Evolutionary conservation across 208 protist genomes (phyloP).

Genomic region (Crithidia sp.): DNA sequence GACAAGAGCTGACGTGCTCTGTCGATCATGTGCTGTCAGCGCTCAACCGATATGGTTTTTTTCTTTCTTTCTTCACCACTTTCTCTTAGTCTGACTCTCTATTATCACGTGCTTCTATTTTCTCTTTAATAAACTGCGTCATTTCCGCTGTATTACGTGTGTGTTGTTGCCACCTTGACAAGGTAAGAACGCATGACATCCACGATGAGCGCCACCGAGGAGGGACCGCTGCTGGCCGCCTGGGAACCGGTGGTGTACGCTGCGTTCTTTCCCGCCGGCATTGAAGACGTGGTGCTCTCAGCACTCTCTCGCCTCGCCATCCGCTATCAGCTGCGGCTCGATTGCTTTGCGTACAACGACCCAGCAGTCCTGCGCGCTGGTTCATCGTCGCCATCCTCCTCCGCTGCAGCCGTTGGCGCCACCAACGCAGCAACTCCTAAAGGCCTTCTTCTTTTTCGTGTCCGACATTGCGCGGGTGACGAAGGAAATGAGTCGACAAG

Average conservation of each 20-base stretch:
- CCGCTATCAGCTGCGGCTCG: background rate
- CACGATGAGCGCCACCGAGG: background rate
- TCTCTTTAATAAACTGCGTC: no score
- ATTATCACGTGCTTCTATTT: no score
- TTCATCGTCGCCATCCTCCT: no score
- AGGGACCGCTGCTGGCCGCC: background rate
- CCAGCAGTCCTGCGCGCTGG: background rate
- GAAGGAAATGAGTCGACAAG: background rate
- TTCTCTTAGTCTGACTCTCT: no score
- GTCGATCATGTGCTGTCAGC: no score
- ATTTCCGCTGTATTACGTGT: no score
- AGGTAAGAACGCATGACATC: no score
- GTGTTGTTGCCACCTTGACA: no score
- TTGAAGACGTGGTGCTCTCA: slow-evolving; percentile 44
- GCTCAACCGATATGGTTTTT: no score
- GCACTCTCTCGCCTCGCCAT: slow-evolving; percentile 5
- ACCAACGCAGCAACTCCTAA: background rate
- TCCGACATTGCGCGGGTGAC: background rate
- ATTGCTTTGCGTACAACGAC: background rate
- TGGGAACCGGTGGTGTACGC: slow-evolving; percentile 17
- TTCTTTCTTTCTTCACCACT: no score
- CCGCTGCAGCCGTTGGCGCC: no score
- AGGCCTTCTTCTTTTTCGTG: slow-evolving; percentile 4
- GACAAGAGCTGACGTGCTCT: no score
- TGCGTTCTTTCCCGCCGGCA: slow-evolving; percentile 41